Conservation (phyloP, 805 yeast genomes). For the Clavispora carvajalis region DNA sequence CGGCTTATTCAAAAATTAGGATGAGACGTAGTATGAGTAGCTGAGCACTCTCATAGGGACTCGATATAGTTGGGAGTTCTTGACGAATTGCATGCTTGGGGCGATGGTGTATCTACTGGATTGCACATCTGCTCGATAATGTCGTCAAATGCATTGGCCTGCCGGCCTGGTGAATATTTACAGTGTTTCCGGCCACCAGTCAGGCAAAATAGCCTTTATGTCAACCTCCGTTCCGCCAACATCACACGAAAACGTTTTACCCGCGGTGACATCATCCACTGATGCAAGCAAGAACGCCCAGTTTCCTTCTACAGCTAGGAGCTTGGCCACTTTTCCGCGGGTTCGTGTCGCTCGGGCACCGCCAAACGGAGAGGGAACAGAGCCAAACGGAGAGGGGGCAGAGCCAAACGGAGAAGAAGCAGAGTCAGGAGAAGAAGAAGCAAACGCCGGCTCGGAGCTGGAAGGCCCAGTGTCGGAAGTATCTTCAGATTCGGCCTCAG, state of each 20-base stretch:
- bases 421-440: slow-evolving; percentile 8
- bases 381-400: slow-evolving; percentile 15
- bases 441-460: too few species aligned
- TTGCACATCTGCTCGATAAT: too few species aligned
- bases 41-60: too few species aligned
- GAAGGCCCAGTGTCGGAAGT: too few species aligned
- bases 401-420: slow-evolving; percentile 14
- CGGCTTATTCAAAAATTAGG: too few species aligned
- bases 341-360: slow-evolving; percentile 17
- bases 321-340: slow-evolving; percentile 37
- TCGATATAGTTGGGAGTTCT: too few species aligned
- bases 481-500: slow-evolving; percentile 5
- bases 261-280: slow-evolving; percentile 41
- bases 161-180: not conserved
- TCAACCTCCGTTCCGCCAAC: slow-evolving; percentile 29
- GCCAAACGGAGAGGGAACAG: slow-evolving; percentile 15
- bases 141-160: not conserved
- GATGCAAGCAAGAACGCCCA: slow-evolving; percentile 62
- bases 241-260: slow-evolving; percentile 28
- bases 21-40: too few species aligned
- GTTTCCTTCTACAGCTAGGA: slow-evolving; percentile 52
- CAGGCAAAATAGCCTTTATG: slow-evolving; percentile 54
- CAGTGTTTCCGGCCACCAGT: slow-evolving; percentile 63
- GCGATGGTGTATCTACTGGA: too few species aligned
- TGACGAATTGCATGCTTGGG: too few species aligned